phyloP scores from a whole-genome alignment of 495 filamentous ascomycete species.

The Aspergillus hancockii region DNA sequence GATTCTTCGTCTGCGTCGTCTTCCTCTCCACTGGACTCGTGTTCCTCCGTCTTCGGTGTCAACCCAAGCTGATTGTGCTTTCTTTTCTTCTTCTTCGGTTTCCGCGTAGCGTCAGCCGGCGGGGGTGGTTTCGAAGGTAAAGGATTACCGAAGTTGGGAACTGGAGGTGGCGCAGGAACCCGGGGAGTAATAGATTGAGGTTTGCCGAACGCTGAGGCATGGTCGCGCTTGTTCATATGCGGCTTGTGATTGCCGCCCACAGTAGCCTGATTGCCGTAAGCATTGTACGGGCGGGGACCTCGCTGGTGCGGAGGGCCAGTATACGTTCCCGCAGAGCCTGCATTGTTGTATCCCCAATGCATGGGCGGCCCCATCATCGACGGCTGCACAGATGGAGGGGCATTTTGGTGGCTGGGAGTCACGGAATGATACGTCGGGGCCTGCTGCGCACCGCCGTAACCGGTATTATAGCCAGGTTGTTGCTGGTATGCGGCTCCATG shows the following conservation, averaged over 20 bases:
- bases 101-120: slow-evolving; percentile 37
- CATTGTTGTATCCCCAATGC: slow-evolving; percentile 56
- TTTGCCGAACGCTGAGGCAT: slow-evolving; percentile 44
- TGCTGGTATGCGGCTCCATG: slow-evolving; percentile 31
- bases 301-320: slow-evolving; percentile 27
- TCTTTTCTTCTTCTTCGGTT: slow-evolving; percentile 73
- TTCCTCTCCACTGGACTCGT: slow-evolving; percentile 71
- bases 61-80: slow-evolving; percentile 79
- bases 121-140: slow-evolving; percentile 63
- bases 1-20: slow-evolving; percentile 72
- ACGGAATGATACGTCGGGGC: slow-evolving; percentile 29
- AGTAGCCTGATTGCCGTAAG: slow-evolving; percentile 39
- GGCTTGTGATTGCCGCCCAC: slow-evolving; percentile 41
- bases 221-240: slow-evolving; percentile 40
- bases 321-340: slow-evolving; percentile 26
- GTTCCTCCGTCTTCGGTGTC: slow-evolving; percentile 70
- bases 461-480: slow-evolving; percentile 32
- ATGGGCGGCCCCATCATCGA: slow-evolving; percentile 60
- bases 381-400: slow-evolving; percentile 35
- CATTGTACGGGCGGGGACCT: slow-evolving; percentile 46
- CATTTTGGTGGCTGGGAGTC: slow-evolving; percentile 27
- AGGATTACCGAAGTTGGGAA: slow-evolving; percentile 63
- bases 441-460: slow-evolving; percentile 28
- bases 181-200: slow-evolving; percentile 37
- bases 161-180: slow-evolving; percentile 53